phyloP scores from a whole-genome alignment of 805 yeast species.

The Spencermartinsiella europaea region DNA sequence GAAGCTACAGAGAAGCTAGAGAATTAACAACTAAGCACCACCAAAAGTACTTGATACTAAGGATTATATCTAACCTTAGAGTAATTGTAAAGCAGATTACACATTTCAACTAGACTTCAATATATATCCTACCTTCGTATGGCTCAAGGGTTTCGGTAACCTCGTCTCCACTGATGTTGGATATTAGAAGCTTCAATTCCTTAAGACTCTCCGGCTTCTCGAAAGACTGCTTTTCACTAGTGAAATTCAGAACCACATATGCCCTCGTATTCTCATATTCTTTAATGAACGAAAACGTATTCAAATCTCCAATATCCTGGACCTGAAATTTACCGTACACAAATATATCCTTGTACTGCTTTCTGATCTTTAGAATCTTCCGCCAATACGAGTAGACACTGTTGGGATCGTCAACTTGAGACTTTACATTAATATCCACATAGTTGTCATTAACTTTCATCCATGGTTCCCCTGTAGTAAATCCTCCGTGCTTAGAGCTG shows the following conservation, averaged over 20 bases:
- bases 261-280: not conserved
- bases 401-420: slow-evolving; percentile 41
- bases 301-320: not conserved
- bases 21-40: not conserved
- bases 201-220: not conserved
- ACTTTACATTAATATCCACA: slow-evolving; percentile 43
- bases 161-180: not conserved
- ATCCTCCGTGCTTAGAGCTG: slow-evolving; percentile 41
- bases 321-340: slow-evolving; percentile 43
- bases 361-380: slow-evolving; percentile 40
- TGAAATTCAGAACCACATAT: slow-evolving; percentile 1
- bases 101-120: not conserved
- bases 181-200: not conserved
- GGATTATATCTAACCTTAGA: no score
- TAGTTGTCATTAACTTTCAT: slow-evolving; percentile 47
- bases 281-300: not conserved
- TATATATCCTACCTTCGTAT: not conserved
- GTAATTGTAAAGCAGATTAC: no score
- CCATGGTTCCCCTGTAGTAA: slow-evolving; percentile 47
- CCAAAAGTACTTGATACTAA: no score
- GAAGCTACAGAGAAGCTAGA: not conserved
- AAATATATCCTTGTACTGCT: slow-evolving; percentile 38
- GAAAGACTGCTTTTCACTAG: not conserved
- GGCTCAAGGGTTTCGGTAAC: not conserved
- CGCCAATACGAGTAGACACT: slow-evolving; percentile 46